Evolutionary conservation across 1,284 basidiomycete species (phyloP), one percentile per base, ranked within the genome.

Genomic region (Cutaneotrichosporon sp.): DNA sequence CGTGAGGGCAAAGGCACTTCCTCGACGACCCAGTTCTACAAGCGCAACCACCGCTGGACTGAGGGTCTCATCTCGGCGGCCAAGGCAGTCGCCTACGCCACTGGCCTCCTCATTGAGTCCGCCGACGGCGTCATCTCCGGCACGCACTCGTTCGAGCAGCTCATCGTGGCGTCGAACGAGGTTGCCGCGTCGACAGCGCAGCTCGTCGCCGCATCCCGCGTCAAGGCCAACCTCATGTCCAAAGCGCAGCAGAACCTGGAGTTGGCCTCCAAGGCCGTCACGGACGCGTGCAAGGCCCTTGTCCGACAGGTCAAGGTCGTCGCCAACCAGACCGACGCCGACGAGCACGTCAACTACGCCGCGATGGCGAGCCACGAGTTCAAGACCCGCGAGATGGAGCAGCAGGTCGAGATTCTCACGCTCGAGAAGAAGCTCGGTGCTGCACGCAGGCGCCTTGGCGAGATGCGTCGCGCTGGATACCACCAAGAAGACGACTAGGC

Each of bases 1-100:
- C 85, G 87, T 4, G 86, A 94, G 76, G 96, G 96, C 59, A 88
- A 85, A 73, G 94, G 94, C 5, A 87, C 90, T 11, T 90, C 85
- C 71, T 84, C 90, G 22, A 84, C 80, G 19, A 91, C 96, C 75
- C 94, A 97, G 68, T 99, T 99, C 82, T 98, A 97, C 83, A 99
- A 99, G 80, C 85, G 88, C 59, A 97, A 99, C 84, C 97, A 98
- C 76, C 84, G 96, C 58, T 99, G 96, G 96, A 98, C 96, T 17
- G 96, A 99, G 75, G 96, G 96, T 62, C 85, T 99, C 61, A 94
- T 98, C 64, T 96, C 91, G 27, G 96, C 96, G 20, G 96, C 96
- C 27, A 96, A 96, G 74, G 84, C 96, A 6, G 96, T 98, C 44
- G 96, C 96, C 3, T 96, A 94, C 67, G 91, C 96, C 4, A 98